phyloP scores from a whole-genome alignment of 2,329 filamentous ascomycete genomes.

The Diaporthe amygdali region DNA sequence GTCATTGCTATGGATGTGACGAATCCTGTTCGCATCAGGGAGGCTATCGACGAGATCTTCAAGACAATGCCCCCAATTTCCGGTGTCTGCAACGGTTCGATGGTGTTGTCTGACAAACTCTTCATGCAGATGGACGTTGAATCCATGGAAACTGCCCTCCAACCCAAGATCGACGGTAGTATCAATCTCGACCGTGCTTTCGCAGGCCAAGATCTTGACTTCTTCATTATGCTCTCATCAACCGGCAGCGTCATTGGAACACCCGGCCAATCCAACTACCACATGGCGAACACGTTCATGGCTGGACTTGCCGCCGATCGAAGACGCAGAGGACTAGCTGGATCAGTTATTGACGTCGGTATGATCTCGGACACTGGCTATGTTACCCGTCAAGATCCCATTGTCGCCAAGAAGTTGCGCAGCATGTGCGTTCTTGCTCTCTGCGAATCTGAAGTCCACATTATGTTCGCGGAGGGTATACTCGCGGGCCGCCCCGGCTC shows the following conservation, averaged over 20 bases:
- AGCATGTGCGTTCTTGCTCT: neutral
- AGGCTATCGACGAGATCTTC: neutral
- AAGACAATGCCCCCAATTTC: neutral
- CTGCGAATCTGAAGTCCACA: conserved; percentile 44
- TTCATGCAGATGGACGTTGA: neutral
- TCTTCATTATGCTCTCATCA: conserved; percentile 37
- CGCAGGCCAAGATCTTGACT: conserved; percentile 29
- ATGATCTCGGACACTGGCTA: conserved; percentile 48
- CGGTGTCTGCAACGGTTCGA: conserved; percentile 21
- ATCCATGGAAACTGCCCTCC: neutral
- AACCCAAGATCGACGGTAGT: conserved; percentile 20
- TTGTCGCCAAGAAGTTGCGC: neutral
- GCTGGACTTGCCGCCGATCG: conserved; percentile 38
- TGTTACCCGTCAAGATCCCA: conserved; percentile 30
- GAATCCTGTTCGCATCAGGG: neutral
- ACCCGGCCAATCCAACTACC: conserved; percentile 35
- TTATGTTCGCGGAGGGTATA: conserved; percentile 46
- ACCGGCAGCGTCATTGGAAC: conserved; percentile 31
- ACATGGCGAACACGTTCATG: conserved; percentile 48
- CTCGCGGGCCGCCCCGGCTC: neutral
- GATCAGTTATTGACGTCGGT: neutral
- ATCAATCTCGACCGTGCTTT: conserved; percentile 30
- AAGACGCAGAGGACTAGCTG: conserved; percentile 39
- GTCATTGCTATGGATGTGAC: conserved; percentile 6
- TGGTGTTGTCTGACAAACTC: conserved; percentile 18